Evolutionary conservation across 257 asterid genomes (phyloP).

Genomic region (Ophiorrhiza pumila): DNA sequence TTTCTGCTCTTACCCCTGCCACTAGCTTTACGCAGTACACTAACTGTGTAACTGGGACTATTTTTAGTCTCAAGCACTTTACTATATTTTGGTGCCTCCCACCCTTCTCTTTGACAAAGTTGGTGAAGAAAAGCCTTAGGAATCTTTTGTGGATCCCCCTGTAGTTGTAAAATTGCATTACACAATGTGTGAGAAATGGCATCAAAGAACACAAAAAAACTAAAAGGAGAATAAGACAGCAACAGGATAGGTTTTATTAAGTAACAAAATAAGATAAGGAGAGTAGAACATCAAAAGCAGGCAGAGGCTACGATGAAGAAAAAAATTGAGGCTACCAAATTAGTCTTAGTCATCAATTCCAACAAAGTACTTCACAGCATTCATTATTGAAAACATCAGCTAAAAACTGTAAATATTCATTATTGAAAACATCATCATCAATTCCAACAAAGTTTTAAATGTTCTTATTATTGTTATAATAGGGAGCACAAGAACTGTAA

Average conservation of each 20-base stretch:
- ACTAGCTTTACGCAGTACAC: constrained; percentile 80
- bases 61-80: constrained; percentile 52
- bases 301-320: background rate
- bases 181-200: constrained; percentile 17
- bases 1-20: constrained; percentile 98
- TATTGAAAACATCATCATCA: background rate
- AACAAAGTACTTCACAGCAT: background rate
- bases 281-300: background rate
- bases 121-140: constrained; percentile 99
- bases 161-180: constrained; percentile 21
- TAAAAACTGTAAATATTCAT: background rate
- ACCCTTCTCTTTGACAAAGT: constrained; percentile 89
- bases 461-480: constrained; percentile 7
- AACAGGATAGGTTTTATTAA: background rate
- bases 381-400: background rate
- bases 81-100: constrained; percentile 94
- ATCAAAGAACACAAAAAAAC: background rate
- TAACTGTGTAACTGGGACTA: constrained; percentile 58
- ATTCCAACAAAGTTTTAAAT: background rate
- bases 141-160: constrained; percentile 84
- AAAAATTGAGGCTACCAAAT: background rate
- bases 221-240: background rate
- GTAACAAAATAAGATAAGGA: background rate
- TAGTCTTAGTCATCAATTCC: background rate
- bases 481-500: constrained; percentile 18